Evolutionary conservation across 2,329 filamentous ascomycete genomes (phyloP), one percentile per base, ranked within the genome.

Genomic region (Podosphaera aphanis): DNA sequence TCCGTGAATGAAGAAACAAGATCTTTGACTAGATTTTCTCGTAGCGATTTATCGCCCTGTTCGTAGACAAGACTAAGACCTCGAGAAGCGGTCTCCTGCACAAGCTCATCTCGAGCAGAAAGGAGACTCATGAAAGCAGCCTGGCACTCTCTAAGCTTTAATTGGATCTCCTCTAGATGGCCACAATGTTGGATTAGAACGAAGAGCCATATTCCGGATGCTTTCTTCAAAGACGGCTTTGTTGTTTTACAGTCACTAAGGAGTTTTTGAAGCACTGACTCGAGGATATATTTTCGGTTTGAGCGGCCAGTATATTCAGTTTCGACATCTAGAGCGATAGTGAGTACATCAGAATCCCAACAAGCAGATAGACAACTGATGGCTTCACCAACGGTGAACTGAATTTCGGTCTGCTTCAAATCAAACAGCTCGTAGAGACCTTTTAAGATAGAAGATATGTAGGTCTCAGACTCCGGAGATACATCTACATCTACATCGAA

Each of bases 31-130:
- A 98, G 69, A 42, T 85, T 77, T 48, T 83, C 77, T 59, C 83
- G 88, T 18, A 94, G 68, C 1, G 71, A 71, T 23, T 78, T 71
- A 55, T 93, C 83, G 1, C 90, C 90, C 59, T 84, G 84, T 56
- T 94, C 86, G 59, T 95, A 98, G 1, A 95, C 85, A 42, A 95
- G 63, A n/a, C 83, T 78, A 25, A 98, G 68, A 0, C 90, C 90
- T 48, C 88, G 71, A 0, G 88, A 93, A 3, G 90, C 86, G 3
- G 85, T 92, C 62, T 98, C 90, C 61, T 98, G 90, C 0, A 95
- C 85, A 7, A 95, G 72, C 57, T 95, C 86, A 55, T 98, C 90
- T 18, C 86, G 73, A 48, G 92, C 85, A 15, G 79, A 79, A 11
- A 98, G 69, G 25, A 94, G 77, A 21, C 79, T 70, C 67, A 92